Percentiles rank a stretch among this genome's conserved stretches.
Evolutionary conservation across 495 filamentous ascomycete species (phyloP).

Genomic region (Amphirosellinia nigrospora): DNA sequence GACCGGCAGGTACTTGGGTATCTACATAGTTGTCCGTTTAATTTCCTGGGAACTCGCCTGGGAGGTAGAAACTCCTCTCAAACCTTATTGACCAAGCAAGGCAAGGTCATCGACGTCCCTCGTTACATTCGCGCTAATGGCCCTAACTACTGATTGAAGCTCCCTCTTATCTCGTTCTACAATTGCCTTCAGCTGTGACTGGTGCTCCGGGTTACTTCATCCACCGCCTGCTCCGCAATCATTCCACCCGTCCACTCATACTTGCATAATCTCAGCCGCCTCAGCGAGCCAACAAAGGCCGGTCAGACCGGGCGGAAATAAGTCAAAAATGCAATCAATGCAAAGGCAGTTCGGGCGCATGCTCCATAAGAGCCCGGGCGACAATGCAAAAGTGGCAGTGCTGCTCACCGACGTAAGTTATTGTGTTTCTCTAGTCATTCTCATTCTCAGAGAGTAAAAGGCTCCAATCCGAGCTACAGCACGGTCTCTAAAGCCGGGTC

Average conservation of each 20-base stretch:
- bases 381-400: conserved; percentile 78
- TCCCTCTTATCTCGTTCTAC: not conserved
- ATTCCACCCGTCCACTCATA: not conserved
- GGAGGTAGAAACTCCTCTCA: not conserved
- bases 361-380: conserved; percentile 69
- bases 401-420: conserved; percentile 66
- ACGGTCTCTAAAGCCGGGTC: not conserved
- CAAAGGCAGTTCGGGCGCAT: conserved; percentile 77
- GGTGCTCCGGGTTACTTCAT: not conserved
- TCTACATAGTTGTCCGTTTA: not conserved
- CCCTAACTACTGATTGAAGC: not conserved
- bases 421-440: not conserved
- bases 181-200: not conserved
- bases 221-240: not conserved
- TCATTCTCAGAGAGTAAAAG: not conserved
- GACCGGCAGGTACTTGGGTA: not conserved
- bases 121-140: conserved; percentile 6
- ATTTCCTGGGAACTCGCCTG: conserved; percentile 4
- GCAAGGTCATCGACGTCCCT: not conserved
- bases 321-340: conserved; percentile 76
- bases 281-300: not conserved
- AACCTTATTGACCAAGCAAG: not conserved
- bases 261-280: not conserved
- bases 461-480: not conserved
- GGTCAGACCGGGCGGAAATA: conserved; percentile 16